Conservation (phyloP, 106 monocot genomes). For the Amphibolis antarctica region DNA sequence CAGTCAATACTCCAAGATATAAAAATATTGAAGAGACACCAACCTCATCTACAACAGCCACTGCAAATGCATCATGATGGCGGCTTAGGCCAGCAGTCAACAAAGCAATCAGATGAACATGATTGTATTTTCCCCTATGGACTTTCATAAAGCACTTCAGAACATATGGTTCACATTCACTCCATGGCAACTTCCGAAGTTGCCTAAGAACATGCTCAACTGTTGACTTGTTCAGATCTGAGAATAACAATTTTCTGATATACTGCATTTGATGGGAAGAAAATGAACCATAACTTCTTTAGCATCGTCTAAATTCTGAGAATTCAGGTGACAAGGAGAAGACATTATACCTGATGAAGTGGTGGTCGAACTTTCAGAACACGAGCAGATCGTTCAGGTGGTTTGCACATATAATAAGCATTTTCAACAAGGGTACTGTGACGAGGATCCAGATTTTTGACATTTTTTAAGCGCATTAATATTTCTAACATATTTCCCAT, state of each 20-base stretch:
- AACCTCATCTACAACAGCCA: conserved; percentile 94
- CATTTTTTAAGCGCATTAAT: conserved; percentile 93
- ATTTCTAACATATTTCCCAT: conserved; percentile 98
- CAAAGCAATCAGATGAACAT: conserved; percentile 79
- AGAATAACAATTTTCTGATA: conserved; percentile 82
- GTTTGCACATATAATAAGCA: conserved; percentile 96
- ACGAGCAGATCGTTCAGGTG: conserved; percentile 87
- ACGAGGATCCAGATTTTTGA: conserved; percentile 96
- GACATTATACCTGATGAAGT: conserved; percentile 53
- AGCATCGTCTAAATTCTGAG: neutral
- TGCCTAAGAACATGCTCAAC: conserved; percentile 88
- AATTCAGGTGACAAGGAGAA: neutral
- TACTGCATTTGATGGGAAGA: conserved; percentile 44
- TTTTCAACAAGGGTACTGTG: conserved; percentile 98
- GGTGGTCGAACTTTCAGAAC: conserved; percentile 85
- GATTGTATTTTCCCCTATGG: conserved; percentile 91
- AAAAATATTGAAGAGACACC: conserved; percentile 6
- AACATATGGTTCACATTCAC: conserved; percentile 69
- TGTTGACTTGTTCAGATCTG: conserved; percentile 87
- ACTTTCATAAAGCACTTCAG: conserved; percentile 96
- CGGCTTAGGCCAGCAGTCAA: conserved; percentile 81
- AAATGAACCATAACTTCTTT: neutral
- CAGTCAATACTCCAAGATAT: neutral
- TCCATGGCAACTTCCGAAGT: conserved; percentile 91
- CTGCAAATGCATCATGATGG: conserved; percentile 87